Evolutionary conservation across 164 flowering plant genomes (phyloP), one percentile per base, ranked within the genome.

Genomic region (Annona cherimola): DNA sequence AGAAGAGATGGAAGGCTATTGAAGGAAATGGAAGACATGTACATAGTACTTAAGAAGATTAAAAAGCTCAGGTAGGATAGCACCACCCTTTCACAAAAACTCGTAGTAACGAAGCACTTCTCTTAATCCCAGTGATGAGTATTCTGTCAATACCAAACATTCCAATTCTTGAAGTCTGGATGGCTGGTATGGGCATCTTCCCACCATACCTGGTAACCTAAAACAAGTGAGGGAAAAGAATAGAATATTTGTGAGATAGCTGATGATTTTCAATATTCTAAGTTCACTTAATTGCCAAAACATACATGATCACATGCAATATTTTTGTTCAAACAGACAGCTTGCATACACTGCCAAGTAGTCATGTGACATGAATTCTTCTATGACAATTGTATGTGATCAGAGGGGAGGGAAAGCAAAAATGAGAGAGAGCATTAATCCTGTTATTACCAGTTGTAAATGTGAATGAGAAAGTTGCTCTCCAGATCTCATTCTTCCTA

Each of bases 21-120:
- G 35, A 40, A 45, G 55, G n/a, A n/a, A 57, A n/a, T 11, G 61
- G 45, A 4, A 63, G 35, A 46, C 14, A 16, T 26, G 41, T 6
- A 57, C 54, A 35, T 71, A 50, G 2, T 11, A 50, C 9, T 50
- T 7, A 8, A 7, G 7, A 61, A 18, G n/a, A 4, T 11, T 11
- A 8, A 67, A 73, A 91, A 91, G 97, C 97, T 91, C 97, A 83
- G 85, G 77, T 79, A 88, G 88, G 97, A 89, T 89, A 91, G 86
- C 84, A 69, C 88, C 94, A 2, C 63, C 62, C 76, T 76, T 77
- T 65, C 39, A 73, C 55, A 8, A 11, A 8, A 50, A 50, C 9
- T 11, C 14, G 57, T 7, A 50, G 9, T 50, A 12, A 7, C 14
- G 57, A 50, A 16, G 14, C 9, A 50, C 9, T 16, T 50, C 9